phyloP scores from a whole-genome alignment of 805 yeast species.

The Candida jianshihensis region DNA sequence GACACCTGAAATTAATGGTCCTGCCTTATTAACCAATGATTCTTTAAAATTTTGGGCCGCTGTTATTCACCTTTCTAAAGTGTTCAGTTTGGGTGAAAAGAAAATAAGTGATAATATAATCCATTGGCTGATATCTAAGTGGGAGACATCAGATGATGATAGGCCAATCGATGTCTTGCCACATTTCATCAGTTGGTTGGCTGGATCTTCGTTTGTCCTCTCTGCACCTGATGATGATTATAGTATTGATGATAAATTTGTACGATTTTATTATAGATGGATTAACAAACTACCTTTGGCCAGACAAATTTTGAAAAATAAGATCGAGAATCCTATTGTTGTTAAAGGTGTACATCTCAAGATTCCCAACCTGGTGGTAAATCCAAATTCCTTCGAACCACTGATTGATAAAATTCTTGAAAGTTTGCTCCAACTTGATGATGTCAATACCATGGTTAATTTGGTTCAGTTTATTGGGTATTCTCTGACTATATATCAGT shows the following conservation, averaged over 20 bases:
- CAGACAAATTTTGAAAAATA: slow-evolving; percentile 5
- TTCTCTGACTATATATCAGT: slow-evolving; percentile 12
- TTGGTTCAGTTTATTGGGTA: slow-evolving; percentile 6
- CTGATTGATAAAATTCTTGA: slow-evolving; percentile 6
- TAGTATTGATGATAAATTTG: slow-evolving; percentile 4
- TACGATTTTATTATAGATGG: slow-evolving; percentile 9
- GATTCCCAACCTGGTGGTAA: neutral
- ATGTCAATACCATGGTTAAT: neutral
- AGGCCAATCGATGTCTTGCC: slow-evolving; percentile 19
- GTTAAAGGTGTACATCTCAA: neutral
- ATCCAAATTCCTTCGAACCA: neutral
- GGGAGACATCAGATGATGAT: slow-evolving; percentile 22
- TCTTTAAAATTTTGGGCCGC: slow-evolving; percentile 50
- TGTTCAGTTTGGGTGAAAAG: slow-evolving; percentile 24
- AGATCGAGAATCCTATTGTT: neutral
- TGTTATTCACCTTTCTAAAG: slow-evolving; percentile 30
- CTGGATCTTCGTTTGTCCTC: slow-evolving; percentile 18
- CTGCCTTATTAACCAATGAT: slow-evolving; percentile 37
- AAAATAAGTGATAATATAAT: slow-evolving; percentile 29
- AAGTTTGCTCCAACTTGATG: slow-evolving; percentile 3
- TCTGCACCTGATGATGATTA: neutral
- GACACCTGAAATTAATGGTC: slow-evolving; percentile 56
- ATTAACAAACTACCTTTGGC: slow-evolving; percentile 2
- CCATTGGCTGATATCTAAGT: slow-evolving; percentile 46
- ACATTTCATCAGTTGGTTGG: slow-evolving; percentile 38